A percentile compares a stretch with the other conserved stretches of the same genome.
Evolutionary conservation across 2,329 filamentous ascomycete genomes (phyloP).

Genomic region (Fusarium proliferatum): DNA sequence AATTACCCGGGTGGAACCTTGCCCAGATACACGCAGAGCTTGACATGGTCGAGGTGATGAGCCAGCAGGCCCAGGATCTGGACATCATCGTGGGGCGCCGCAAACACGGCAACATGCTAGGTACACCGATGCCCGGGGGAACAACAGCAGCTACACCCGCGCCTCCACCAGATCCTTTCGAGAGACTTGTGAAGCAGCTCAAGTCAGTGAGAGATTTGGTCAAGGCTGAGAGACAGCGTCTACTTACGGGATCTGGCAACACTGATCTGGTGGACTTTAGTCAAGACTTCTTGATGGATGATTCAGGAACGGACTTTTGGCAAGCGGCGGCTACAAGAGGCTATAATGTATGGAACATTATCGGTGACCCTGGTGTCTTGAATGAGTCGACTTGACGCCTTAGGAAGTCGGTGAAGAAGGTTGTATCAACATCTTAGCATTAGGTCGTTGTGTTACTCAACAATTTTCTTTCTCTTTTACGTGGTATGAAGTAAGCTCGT

Average conservation of each 20-base stretch:
- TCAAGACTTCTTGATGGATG: slow-evolving; percentile 39
- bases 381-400: slow-evolving; percentile 22
- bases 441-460: not conserved
- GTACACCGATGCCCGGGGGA: slow-evolving; percentile 5
- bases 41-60: slow-evolving; percentile 42
- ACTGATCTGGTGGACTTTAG: slow-evolving; percentile 32
- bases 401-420: not conserved
- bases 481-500: slow-evolving; percentile 5
- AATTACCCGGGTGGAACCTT: slow-evolving; percentile 60
- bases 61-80: slow-evolving; percentile 47
- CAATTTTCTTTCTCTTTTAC: not conserved
- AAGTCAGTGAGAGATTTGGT: slow-evolving; percentile 47
- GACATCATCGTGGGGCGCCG: slow-evolving; percentile 46
- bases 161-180: slow-evolving; percentile 48
- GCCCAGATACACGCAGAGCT: slow-evolving; percentile 52
- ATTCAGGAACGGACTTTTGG: slow-evolving; percentile 44
- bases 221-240: slow-evolving; percentile 46
- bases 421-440: not conserved
- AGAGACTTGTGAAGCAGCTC: slow-evolving; percentile 48
- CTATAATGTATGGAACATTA: slow-evolving; percentile 44
- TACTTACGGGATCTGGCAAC: slow-evolving; percentile 38
- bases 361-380: slow-evolving; percentile 44
- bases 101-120: slow-evolving; percentile 40
- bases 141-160: slow-evolving; percentile 12
- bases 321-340: slow-evolving; percentile 35